Evolutionary conservation across 805 yeast genomes (phyloP).

Genomic region (Schizosaccharomyces japonicus): DNA sequence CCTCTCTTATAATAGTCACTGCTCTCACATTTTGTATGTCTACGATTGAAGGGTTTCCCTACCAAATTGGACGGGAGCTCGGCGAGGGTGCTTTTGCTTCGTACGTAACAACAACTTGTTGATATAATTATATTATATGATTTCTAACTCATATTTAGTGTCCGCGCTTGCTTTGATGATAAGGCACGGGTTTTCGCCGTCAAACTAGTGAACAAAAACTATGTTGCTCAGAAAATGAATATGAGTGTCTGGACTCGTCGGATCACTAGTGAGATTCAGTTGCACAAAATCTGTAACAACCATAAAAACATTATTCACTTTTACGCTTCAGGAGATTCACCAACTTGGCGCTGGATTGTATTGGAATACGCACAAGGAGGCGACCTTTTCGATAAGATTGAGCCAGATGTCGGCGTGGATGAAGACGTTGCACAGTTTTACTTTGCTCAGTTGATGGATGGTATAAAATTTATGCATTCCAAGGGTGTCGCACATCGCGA

Average conservation of each 20-base stretch:
- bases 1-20: too few relatives aligned
- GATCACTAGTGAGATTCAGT: slow-evolving; percentile 27
- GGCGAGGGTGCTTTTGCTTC: slow-evolving; percentile 51
- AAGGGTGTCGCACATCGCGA: slow-evolving; percentile 47
- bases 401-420: slow-evolving; percentile 49
- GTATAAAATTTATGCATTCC: slow-evolving; percentile 34
- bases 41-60: background rate
- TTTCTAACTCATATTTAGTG: slow-evolving; percentile 17
- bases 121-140: background rate
- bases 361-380: slow-evolving; percentile 54
- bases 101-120: slow-evolving; percentile 13
- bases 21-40: too few relatives aligned
- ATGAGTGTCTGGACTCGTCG: slow-evolving; percentile 7
- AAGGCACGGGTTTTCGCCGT: slow-evolving; percentile 26
- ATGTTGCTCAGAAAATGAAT: slow-evolving; percentile 6
- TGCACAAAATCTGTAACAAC: slow-evolving; percentile 32
- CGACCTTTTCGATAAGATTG: slow-evolving; percentile 55
- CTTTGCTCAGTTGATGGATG: slow-evolving; percentile 39
- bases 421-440: slow-evolving; percentile 44
- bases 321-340: slow-evolving; percentile 29
- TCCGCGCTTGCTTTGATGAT: slow-evolving; percentile 15
- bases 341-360: slow-evolving; percentile 37
- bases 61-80: slow-evolving; percentile 23
- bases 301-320: slow-evolving; percentile 39
- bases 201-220: slow-evolving; percentile 27